A percentile compares a stretch with the other conserved stretches of the same genome.
phyloP scores from a whole-genome alignment of 768 basidiomycete genomes.

The Tulasnella sp. region DNA sequence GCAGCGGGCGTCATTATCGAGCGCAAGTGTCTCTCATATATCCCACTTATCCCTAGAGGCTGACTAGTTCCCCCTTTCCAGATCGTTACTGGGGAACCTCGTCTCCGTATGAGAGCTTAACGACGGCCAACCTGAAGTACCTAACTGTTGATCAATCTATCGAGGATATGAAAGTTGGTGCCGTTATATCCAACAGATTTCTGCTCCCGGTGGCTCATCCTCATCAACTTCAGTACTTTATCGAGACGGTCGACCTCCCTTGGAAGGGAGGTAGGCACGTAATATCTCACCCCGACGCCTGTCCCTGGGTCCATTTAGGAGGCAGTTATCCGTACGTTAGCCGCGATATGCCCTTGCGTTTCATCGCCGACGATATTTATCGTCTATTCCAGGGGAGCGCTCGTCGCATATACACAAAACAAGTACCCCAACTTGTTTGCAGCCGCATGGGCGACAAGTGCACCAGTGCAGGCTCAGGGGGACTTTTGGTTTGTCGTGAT shows the following conservation, averaged over 20 bases:
- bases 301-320: slow-evolving; percentile 24
- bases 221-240: slow-evolving; percentile 8
- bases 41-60: background rate
- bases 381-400: slow-evolving; percentile 15
- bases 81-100: slow-evolving; percentile 32
- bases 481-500: slow-evolving; percentile 17
- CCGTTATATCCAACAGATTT: background rate
- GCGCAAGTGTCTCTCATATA: background rate
- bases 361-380: background rate
- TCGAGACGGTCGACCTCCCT: slow-evolving; percentile 32
- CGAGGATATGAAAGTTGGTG: slow-evolving; percentile 14
- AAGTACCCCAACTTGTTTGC: slow-evolving; percentile 27
- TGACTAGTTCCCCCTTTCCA: background rate
- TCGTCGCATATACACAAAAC: slow-evolving; percentile 22
- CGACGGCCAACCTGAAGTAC: slow-evolving; percentile 22
- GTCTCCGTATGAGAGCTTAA: slow-evolving; percentile 11
- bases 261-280: background rate
- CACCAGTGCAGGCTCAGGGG: slow-evolving; percentile 24
- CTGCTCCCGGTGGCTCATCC: no score
- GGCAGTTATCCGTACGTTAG: slow-evolving; percentile 22
- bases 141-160: slow-evolving; percentile 14
- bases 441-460: slow-evolving; percentile 33
- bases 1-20: slow-evolving; percentile 33
- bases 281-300: background rate
- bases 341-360: background rate